These are phyloP conservation scores for Cydonia oblonga DNA, from an alignment of 331 rosid species.

Conservation along the genomic window DNA sequence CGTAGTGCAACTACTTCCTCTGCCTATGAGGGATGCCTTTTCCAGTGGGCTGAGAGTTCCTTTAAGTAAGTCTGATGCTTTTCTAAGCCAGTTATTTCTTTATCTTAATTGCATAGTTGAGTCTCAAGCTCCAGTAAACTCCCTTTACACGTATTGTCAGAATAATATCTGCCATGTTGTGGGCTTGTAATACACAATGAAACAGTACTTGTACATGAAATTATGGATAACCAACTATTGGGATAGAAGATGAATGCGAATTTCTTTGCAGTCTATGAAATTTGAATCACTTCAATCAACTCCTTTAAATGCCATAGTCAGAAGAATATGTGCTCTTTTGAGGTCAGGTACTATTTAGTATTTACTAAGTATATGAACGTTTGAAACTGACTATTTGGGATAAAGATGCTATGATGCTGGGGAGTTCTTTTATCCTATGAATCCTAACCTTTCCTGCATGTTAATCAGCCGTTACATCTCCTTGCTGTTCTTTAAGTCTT, in stretches of 20 bases:
- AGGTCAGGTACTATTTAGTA: not conserved
- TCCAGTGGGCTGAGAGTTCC: slow-evolving; percentile 71
- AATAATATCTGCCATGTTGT: not conserved
- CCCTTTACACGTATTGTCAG: not conserved
- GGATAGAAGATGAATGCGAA: not conserved
- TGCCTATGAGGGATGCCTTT: slow-evolving; percentile 57
- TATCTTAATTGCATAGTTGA: not conserved
- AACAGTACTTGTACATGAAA: not conserved
- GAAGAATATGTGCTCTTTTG: not conserved
- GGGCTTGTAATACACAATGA: not conserved
- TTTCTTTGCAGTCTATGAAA: not conserved
- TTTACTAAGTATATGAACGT: too few species aligned
- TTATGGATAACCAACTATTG: not conserved
- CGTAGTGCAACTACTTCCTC: slow-evolving; percentile 70
- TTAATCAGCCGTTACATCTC: not conserved
- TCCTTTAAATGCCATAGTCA: not conserved
- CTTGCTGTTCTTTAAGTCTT: not conserved
- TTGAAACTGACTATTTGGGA: not conserved
- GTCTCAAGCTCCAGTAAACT: not conserved
- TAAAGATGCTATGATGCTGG: not conserved
- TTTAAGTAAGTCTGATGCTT: slow-evolving; percentile 42
- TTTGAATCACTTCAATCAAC: not conserved
- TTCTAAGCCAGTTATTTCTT: slow-evolving; percentile 1
- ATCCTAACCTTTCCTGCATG: not conserved
- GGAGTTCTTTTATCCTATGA: not conserved